phyloP scores from a whole-genome alignment of 2,329 filamentous ascomycete genomes.

The Aureobasidium lini region DNA sequence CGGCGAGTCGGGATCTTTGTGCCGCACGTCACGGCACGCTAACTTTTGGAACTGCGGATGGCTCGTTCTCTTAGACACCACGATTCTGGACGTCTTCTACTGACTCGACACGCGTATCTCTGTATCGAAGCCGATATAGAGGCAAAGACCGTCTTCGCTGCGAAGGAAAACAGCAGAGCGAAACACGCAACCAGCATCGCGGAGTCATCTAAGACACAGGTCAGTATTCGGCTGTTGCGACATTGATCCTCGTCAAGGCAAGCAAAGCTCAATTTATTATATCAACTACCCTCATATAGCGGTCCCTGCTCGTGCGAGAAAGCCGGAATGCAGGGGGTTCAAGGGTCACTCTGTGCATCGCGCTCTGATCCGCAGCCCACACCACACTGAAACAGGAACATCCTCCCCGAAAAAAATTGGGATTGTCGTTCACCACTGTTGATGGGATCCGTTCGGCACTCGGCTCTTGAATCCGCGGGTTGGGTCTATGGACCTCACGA shows the following conservation, averaged over 20 bases:
- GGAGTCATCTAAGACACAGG: not conserved
- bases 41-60: not conserved
- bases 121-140: not conserved
- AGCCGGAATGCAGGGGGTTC: constrained; percentile 2
- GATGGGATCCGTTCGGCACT: not conserved
- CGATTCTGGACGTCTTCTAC: not conserved
- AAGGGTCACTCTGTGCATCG: not conserved
- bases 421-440: not conserved
- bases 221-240: not conserved
- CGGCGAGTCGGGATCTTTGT: not conserved
- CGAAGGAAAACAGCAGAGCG: too few relatives aligned
- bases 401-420: not conserved
- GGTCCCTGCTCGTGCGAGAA: not conserved
- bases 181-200: not conserved
- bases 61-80: not conserved
- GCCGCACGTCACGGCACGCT: not conserved
- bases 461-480: not conserved
- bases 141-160: not conserved
- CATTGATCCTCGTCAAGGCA: not conserved
- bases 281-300: not conserved
- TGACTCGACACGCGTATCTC: not conserved
- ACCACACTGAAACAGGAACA: not conserved
- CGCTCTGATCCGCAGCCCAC: not conserved
- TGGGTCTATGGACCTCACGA: not conserved
- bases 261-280: not conserved